Conservation (phyloP, 1,139 yeast genomes). For the Pichia cactophila region DNA sequence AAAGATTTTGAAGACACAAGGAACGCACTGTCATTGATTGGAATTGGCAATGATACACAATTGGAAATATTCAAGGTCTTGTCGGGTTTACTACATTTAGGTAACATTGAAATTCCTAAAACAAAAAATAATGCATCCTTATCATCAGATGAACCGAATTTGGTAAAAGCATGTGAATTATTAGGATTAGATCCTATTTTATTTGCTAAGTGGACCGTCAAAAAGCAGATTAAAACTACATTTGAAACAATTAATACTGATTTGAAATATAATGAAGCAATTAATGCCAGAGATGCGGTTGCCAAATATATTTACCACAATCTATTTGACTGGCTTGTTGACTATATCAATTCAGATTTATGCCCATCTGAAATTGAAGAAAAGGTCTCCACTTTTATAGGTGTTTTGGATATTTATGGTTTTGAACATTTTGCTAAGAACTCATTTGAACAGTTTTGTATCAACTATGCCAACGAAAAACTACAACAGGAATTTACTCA, state of each 20-base stretch:
- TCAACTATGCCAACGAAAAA: conserved; percentile 95
- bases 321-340: conserved; percentile 91
- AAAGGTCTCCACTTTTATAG: conserved; percentile 69
- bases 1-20: conserved; percentile 68
- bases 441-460: conserved; percentile 96
- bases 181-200: conserved; percentile 68
- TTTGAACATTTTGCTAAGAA: conserved; percentile 92
- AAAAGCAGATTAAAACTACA: conserved; percentile 89
- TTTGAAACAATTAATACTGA: conserved; percentile 86
- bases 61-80: conserved; percentile 65
- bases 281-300: conserved; percentile 92
- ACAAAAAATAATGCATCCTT: conserved; percentile 80
- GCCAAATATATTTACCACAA: conserved; percentile 91
- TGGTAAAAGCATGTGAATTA: conserved; percentile 76
- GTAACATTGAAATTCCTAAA: conserved; percentile 84
- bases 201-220: conserved; percentile 88
- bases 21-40: conserved; percentile 72
- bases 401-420: conserved; percentile 96
- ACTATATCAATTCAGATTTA: conserved; percentile 70
- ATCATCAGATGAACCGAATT: conserved; percentile 78
- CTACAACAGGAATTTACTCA: conserved; percentile 96
- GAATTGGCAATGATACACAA: conserved; percentile 57
- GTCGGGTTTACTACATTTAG: conserved; percentile 87
- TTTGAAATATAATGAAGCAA: conserved; percentile 75
- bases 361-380: conserved; percentile 63